Base-by-base conservation (phyloP, 1,139 yeast species). In the Hyphopichia burtonii region DNA sequence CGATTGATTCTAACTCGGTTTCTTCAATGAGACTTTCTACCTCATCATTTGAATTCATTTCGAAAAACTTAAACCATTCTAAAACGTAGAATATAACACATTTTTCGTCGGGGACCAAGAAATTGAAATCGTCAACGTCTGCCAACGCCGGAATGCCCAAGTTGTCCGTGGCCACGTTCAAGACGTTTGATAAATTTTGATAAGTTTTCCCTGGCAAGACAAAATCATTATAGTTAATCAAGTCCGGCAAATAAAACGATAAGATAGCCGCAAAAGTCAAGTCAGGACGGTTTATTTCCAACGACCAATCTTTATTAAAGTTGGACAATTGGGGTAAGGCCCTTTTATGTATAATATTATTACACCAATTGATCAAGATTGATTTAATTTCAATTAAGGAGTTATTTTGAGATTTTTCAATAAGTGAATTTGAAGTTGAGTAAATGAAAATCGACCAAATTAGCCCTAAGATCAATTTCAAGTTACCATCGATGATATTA, bases 61-160 rank as follows among this genome's bases (percentile, higher is more conserved):
- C 83, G 68, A 53, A 65, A 31, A 72, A 71, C 45, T 80, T 82
- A 59, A 76, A 82, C 83, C 86, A 80, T 53, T 82, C 81, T 20
- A 84, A 74, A n/a, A 82, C 63, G 54, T 80, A 83, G 15, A 84
- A 76, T 52, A 83, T 71, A n/a, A 84, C 67, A 36, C 84, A 76
- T 48, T 81, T 76, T 52, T 84, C 90, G 52, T 83, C 89, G 0
- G 86, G 86, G 20, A 68, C 71, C 19, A 66, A 55, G 12, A 68
- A 65, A 39, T 67, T 67, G 44, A 83, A 73, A 58, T 83, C 88
- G 36, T 80, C 85, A 1, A 72, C 74, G 44, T 82, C 86, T n/a
- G 81, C 69, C 37, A 83, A 61, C 41, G 66, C 73, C 0, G 84
- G 80, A 33, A 84, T 78, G 0, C 79, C 79, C 20, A 81, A 70